Base-by-base conservation (phyloP, 202 grass and related monocot species). In the Carex arenaria region DNA sequence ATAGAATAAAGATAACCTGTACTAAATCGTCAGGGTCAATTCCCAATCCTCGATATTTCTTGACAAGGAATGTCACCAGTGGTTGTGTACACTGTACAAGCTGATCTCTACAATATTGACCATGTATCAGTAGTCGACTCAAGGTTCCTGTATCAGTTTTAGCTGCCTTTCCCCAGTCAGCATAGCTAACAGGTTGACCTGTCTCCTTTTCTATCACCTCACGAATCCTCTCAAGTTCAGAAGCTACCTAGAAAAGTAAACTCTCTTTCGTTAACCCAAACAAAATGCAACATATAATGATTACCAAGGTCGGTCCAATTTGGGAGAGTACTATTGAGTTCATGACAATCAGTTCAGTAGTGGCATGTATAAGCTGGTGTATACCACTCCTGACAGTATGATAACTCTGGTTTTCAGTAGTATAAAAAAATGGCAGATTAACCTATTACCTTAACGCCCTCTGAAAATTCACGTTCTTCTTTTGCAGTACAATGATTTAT, bases 1-100 rank as follows among this genome's bases (percentile, higher is more conserved):
- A 57, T 60, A 26, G 64, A 82, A 82, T 52, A 67, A 76, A 55
- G 45, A 49, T 12, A 84, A 94, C 95, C 95, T 98, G 95, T 64
- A 94, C 86, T 73, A 98, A 68, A 86, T 94, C 95, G 15, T 98
- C 93, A 83, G 89, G 87, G 10, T 83, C 86, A 45, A 94, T 90
- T 7, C 95, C 93, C 63, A 93, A 79, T 86, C 93, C 93, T 6
- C 69, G 87, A 62, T 89, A 98, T 34, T 94, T 87, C 77, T 71
- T 90, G 13, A 93, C 92, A 83, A 98, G 85, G 66, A 87, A 93
- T 67, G 86, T 89, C 30, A 95, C 89, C 26, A 95, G 85, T 75
- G 89, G 91, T 31, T 83, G 86, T 15, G 89, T 93, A 55, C 87
- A 90, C 56, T 87, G 87, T 55, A 95, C 67, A 67, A 98, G 32